phyloP scores from a whole-genome alignment of 2,329 filamentous ascomycete genomes.

The Aspergillus pseudonomiae region DNA sequence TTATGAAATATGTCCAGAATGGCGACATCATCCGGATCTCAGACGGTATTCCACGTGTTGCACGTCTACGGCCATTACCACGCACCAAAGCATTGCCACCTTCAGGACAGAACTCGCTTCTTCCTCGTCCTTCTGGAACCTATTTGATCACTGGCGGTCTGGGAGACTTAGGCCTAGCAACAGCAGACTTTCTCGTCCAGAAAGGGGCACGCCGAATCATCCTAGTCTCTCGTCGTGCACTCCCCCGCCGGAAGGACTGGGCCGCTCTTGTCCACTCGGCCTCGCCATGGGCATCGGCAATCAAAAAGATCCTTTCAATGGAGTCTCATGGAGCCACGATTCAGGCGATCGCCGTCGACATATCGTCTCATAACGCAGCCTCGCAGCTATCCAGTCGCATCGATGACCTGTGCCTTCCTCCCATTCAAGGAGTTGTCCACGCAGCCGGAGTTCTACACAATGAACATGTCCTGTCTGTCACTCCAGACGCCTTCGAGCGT shows the following conservation, averaged over 20 bases:
- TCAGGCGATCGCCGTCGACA: neutral
- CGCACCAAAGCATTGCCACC: neutral
- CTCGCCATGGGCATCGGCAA: neutral
- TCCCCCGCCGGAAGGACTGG: conserved; percentile 41
- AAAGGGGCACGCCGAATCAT: conserved; percentile 48
- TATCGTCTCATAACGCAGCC: neutral
- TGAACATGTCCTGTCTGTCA: conserved; percentile 1
- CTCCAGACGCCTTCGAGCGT: neutral
- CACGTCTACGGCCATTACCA: conserved; percentile 29
- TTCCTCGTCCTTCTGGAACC: conserved; percentile 33
- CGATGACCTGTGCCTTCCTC: conserved; percentile 3
- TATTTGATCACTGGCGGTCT: conserved; percentile 50
- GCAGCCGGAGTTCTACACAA: conserved; percentile 11
- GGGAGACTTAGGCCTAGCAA: conserved; percentile 45
- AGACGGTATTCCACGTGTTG: conserved; percentile 42
- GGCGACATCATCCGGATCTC: conserved; percentile 43
- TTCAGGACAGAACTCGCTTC: neutral
- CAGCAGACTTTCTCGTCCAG: conserved; percentile 41
- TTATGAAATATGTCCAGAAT: conserved; percentile 43
- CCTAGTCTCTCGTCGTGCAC: conserved; percentile 41
- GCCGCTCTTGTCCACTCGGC: neutral
- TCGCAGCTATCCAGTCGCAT: neutral
- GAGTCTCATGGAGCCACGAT: neutral
- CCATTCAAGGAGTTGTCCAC: conserved; percentile 12
- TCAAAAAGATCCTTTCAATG: conserved; percentile 4